Evolutionary conservation across 2,329 filamentous ascomycete species (phyloP), one percentile per base, ranked within the genome.

Genomic region (Sphaceloma murrayae): DNA sequence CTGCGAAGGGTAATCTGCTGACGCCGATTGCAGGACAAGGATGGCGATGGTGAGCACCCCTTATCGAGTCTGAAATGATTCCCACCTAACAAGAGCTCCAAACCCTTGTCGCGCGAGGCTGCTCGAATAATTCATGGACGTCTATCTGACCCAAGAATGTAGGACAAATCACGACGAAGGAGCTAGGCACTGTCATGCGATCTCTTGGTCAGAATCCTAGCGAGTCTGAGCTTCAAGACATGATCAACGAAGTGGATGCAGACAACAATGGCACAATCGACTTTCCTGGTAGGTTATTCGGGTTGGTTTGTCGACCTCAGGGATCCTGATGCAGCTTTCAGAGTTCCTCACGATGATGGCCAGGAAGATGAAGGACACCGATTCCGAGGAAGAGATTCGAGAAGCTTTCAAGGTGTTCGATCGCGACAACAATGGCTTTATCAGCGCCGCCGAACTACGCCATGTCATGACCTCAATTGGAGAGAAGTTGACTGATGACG

Each of bases 291-390:
- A 61, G 39, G 29, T 33, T 13, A n/a, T 26, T 13, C 11, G n/a
- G 4, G 10, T 21, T 17, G 8, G 21, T 7, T 17, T 17, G 5
- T 10, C 16, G n/a, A 36, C 9, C 27, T 6, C 17, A 24, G 19
- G 14, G 27, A 43, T 22, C 39, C 45, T 33, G 48, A 34, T 24
- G 3, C 21, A n/a, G 24, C 22, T 6, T 22, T 22, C 54, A 76
- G 76, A 80, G 58, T 80, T 80, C 64, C 69, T 79, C 48, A 73
- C 72, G 52, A 77, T 80, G 71, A 80, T 80, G 76, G 74, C 75
- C 43, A 70, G 70, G 56, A 74, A 74, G 56, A 75, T 75, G 63
- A 74, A 73, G 62, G 71, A 75, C 54, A 72, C 71, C 47, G 74
- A 79, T 60, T 72, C 73, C 43, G 76, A 79, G 59, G 69, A 77